Percentiles rank a stretch among this genome's conserved stretches.
Conservation (phyloP, 345 rosid species). For the Rhodamnia argentea region DNA sequence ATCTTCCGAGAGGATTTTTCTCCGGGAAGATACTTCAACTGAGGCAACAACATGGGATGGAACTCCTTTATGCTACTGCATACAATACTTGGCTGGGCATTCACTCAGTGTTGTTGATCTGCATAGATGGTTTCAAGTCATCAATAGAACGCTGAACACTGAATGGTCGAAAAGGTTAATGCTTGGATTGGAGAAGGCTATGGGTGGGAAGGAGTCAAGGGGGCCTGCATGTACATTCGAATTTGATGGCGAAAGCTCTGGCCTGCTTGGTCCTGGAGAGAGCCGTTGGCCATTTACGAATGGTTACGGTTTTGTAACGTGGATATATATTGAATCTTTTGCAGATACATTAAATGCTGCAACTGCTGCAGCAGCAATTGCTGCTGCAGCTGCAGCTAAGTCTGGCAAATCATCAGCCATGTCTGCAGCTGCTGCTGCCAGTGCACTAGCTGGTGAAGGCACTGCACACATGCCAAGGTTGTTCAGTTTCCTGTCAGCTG, state of each 20-base stretch:
- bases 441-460: constrained; percentile 99
- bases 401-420: constrained; percentile 97
- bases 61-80: constrained; percentile 69
- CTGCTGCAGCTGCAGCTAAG: constrained; percentile 96
- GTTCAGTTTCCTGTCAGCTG: constrained; percentile 94
- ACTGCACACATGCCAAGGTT: constrained; percentile 97
- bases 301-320: constrained; percentile 93
- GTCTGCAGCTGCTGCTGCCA: constrained; percentile 99
- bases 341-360: constrained; percentile 98
- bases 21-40: constrained; percentile 39
- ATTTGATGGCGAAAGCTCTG: constrained; percentile 99
- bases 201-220: constrained; percentile 87
- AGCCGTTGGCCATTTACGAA: constrained; percentile 96
- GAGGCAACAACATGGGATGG: constrained; percentile 61
- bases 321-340: constrained; percentile 98
- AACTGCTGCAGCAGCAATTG: constrained; percentile 95
- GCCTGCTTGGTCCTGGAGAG: constrained; percentile 99
- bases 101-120: constrained; percentile 79
- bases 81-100: constrained; percentile 86
- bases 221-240: constrained; percentile 93
- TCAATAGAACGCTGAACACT: constrained; percentile 46
- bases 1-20: constrained; percentile 72
- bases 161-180: constrained; percentile 67
- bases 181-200: constrained; percentile 81
- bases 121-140: constrained; percentile 70